phyloP scores from a whole-genome alignment of 2,329 filamentous ascomycete species.

The Botryotinia calthae region DNA sequence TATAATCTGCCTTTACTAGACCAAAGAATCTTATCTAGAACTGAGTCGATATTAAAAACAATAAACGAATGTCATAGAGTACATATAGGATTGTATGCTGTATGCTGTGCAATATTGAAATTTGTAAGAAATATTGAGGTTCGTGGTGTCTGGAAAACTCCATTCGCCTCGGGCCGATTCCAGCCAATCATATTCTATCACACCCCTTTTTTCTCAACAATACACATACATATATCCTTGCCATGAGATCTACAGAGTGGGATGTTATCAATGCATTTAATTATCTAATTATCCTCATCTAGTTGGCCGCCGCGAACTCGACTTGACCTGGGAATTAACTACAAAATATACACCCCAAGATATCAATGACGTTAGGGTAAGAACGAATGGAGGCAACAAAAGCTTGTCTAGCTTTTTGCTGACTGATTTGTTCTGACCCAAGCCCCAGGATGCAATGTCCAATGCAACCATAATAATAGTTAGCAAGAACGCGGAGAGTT shows the following conservation, averaged over 20 bases:
- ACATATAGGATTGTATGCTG: background rate
- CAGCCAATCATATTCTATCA: constrained; percentile 6
- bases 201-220: background rate
- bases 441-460: constrained; percentile 27
- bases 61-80: background rate
- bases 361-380: constrained; percentile 25
- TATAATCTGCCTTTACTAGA: too few relatives aligned
- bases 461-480: constrained; percentile 26
- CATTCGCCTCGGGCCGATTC: background rate
- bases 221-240: background rate
- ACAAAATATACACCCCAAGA: constrained; percentile 29
- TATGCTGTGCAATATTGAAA: background rate
- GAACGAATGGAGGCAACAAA: constrained; percentile 29
- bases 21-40: background rate
- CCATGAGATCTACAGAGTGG: background rate
- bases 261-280: background rate
- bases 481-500: constrained; percentile 28
- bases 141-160: background rate
- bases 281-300: background rate
- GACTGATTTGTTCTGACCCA: constrained; percentile 21
- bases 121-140: background rate
- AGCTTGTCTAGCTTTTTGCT: constrained; percentile 23
- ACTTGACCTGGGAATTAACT: constrained; percentile 6
- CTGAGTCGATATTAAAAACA: background rate
- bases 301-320: background rate